A percentile compares a stretch with the other conserved stretches of the same genome.
Evolutionary conservation across 768 basidiomycete species (phyloP).

Genomic region (Gloeophyllum trabeum): DNA sequence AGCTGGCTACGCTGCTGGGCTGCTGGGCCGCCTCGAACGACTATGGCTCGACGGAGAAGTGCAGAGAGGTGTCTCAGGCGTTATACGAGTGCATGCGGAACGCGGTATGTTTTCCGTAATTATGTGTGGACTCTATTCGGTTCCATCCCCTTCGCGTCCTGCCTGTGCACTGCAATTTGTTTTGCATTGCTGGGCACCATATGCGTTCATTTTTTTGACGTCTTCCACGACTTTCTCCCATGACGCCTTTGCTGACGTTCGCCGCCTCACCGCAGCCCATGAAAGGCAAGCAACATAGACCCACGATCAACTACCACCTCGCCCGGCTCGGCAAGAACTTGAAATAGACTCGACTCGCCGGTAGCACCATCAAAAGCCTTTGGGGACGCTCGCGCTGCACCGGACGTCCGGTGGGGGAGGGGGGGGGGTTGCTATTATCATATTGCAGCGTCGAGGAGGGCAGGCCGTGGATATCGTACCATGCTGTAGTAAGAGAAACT

Average conservation of each 20-base stretch:
- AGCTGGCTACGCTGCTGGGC: constrained; percentile 70
- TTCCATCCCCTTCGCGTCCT: too few species aligned
- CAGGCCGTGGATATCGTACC: too few species aligned
- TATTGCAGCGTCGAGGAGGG: too few species aligned
- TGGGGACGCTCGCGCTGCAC: too few species aligned
- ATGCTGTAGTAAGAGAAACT: too few species aligned
- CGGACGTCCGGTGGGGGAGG: too few species aligned
- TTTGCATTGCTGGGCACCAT: too few species aligned
- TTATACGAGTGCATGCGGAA: constrained; percentile 81
- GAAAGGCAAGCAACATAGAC: constrained; percentile 52
- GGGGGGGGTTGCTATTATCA: too few species aligned
- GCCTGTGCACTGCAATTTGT: too few species aligned
- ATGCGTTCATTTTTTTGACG: too few species aligned
- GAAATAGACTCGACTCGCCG: constrained; percentile 56
- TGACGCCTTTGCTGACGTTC: not conserved
- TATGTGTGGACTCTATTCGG: not conserved
- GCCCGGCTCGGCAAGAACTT: constrained; percentile 66
- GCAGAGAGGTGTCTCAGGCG: constrained; percentile 44
- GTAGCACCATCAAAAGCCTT: too few species aligned
- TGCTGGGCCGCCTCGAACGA: constrained; percentile 79
- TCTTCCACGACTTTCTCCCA: too few species aligned
- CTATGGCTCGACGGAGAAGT: constrained; percentile 38
- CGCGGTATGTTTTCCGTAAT: constrained; percentile 31
- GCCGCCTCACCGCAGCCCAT: constrained; percentile 36
- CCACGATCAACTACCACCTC: constrained; percentile 87